Evolutionary conservation across 768 basidiomycete genomes (phyloP).

Genomic region (Termitomyces sp.): DNA sequence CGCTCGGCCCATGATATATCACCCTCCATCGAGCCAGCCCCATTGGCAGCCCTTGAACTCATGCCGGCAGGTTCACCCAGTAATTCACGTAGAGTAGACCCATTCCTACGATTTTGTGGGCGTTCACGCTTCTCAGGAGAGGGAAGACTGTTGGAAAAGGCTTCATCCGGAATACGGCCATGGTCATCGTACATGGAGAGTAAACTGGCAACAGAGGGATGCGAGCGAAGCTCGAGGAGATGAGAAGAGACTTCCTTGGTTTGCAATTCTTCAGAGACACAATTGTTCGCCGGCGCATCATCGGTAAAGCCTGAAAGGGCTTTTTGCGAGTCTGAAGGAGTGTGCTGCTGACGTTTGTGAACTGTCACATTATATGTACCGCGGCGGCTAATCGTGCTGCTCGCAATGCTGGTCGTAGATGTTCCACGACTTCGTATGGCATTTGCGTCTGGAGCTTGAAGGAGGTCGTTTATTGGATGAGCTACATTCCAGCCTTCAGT

Average conservation of each 20-base stretch:
- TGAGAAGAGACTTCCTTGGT: slow-evolving; percentile 39
- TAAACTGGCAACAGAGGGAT: slow-evolving; percentile 75
- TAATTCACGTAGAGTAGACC: slow-evolving; percentile 70
- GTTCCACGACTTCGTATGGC: slow-evolving; percentile 42
- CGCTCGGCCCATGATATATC: slow-evolving; percentile 86
- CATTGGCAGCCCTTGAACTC: slow-evolving; percentile 17
- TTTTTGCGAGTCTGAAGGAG: slow-evolving; percentile 60
- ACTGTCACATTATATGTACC: slow-evolving; percentile 74
- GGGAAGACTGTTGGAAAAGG: slow-evolving; percentile 60
- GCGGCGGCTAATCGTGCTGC: slow-evolving; percentile 40
- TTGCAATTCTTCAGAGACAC: slow-evolving; percentile 26
- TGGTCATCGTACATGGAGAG: slow-evolving; percentile 70
- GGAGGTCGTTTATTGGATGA: slow-evolving; percentile 61
- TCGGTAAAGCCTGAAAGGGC: slow-evolving; percentile 40
- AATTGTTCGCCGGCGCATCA: slow-evolving; percentile 19
- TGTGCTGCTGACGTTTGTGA: slow-evolving; percentile 52
- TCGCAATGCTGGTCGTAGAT: slow-evolving; percentile 50
- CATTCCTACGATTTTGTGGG: slow-evolving; percentile 52
- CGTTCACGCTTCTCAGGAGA: slow-evolving; percentile 34
- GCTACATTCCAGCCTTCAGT: slow-evolving; percentile 26
- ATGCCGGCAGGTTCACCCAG: slow-evolving; percentile 47
- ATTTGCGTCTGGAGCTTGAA: slow-evolving; percentile 34
- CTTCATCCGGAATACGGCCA: slow-evolving; percentile 52
- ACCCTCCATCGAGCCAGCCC: slow-evolving; percentile 44
- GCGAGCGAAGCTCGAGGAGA: slow-evolving; percentile 56